phyloP scores from a whole-genome alignment of 495 filamentous ascomycete genomes.

The Parmelia sp. region DNA sequence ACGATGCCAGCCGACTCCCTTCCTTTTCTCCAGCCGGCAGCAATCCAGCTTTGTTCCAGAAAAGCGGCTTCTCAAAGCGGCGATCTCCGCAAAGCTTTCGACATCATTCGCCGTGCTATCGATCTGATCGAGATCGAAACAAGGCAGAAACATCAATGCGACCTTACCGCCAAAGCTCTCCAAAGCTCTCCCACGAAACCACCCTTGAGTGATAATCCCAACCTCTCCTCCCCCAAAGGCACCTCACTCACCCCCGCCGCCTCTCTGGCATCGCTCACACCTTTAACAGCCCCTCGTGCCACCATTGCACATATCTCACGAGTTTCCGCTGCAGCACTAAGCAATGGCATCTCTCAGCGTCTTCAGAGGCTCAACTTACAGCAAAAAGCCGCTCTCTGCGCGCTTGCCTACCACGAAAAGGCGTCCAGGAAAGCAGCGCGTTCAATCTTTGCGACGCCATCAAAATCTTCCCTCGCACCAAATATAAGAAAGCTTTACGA shows the following conservation, averaged over 20 bases:
- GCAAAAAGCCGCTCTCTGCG: slow-evolving; percentile 91
- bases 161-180: slow-evolving; percentile 25
- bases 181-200: slow-evolving; percentile 47
- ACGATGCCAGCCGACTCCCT: slow-evolving; percentile 45
- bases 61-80: slow-evolving; percentile 92
- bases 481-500: slow-evolving; percentile 74
- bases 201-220: slow-evolving; percentile 62
- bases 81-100: slow-evolving; percentile 91
- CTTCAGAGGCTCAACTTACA: slow-evolving; percentile 86
- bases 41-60: slow-evolving; percentile 85
- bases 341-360: slow-evolving; percentile 74
- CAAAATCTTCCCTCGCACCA: slow-evolving; percentile 54
- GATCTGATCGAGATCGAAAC: slow-evolving; percentile 86
- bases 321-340: slow-evolving; percentile 77
- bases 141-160: slow-evolving; percentile 39
- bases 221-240: slow-evolving; percentile 54
- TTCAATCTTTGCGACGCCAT: slow-evolving; percentile 48
- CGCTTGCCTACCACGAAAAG: slow-evolving; percentile 74
- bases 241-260: slow-evolving; percentile 30
- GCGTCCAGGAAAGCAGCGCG: slow-evolving; percentile 36
- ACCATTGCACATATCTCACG: slow-evolving; percentile 85
- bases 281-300: slow-evolving; percentile 78
- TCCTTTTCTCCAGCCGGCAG: slow-evolving; percentile 87
- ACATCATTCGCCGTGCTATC: slow-evolving; percentile 82
- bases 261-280: slow-evolving; percentile 54